Base-by-base conservation (phyloP, 139 green algal genomes). In the Chlorella sp. region DNA sequence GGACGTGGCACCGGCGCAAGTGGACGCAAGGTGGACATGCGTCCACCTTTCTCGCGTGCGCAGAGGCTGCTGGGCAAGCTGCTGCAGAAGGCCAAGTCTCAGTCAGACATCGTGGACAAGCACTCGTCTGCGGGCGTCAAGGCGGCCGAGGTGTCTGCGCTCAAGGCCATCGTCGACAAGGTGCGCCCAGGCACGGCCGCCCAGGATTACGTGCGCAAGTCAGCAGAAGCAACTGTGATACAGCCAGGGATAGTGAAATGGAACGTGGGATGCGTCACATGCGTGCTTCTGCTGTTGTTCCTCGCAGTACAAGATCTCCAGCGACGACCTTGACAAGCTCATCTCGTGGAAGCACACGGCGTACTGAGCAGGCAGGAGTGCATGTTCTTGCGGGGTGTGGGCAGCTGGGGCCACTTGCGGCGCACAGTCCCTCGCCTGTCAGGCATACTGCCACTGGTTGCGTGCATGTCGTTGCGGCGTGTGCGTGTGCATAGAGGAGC, bases 301-400 rank as follows among this genome's bases (percentile, higher is more conserved):
- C 27, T 17, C 31, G 33, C 63, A 69, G 63, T 69, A 71, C 65
- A 71, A 71, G 65, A 71, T 71, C 1, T 35, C 23, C 30, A 20
- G 23, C 33, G 65, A 71, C 3, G 51, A 73, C 26, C 5, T 80
- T 0, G 70, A 80, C 3, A 80, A 80, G 70, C 64, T 80, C 31
- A 36, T 80, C 29, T 64, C 70, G 49, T 80, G 75, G 75, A 80
- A 80, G 75, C 75, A 80, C 70, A 80, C 75, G 36, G 63, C 76
- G 50, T 80, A 80, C 23, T 80, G 31, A 80, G 50, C n/a, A n/a
- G n/a, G n/a, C n/a, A n/a, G n/a, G n/a, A n/a, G n/a, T n/a, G n/a
- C n/a, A n/a, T n/a, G n/a, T n/a, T n/a, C n/a, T n/a, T n/a, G n/a
- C n/a, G n/a, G n/a, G n/a, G n/a, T n/a, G n/a, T n/a, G n/a, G n/a